Evolutionary conservation across 352 stramenopile genomes (phyloP), one percentile per base, ranked within the genome.

Genomic region (Globisporangium spinosum): DNA sequence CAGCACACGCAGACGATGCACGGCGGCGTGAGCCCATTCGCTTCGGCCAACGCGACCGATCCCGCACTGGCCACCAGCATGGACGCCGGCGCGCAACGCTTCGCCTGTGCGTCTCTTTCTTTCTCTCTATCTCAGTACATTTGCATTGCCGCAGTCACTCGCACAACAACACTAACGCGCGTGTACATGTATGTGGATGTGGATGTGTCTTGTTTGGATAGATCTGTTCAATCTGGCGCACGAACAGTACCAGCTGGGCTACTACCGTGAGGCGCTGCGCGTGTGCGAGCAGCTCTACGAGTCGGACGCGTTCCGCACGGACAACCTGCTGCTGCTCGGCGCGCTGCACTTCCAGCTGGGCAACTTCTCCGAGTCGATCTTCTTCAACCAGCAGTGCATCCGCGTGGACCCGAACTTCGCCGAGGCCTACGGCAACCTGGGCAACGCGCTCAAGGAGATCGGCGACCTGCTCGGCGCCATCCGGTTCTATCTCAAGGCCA

Each of bases 341-440:
- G 95, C 95, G 27, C 72, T 98, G 43, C 94, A 98, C 74, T 98
- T 98, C 67, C 93, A 98, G 67, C 77, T 98, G 0, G 84, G 90
- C 22, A 97, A 98, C 73, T 90, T 97, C 58, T 88, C 78, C 8
- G 93, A 98, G 67, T 88, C 80, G 67, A 97, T 98, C 58, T 98
- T 98, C 70, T 98, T 97, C 85, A 98, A 98, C 72, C 91, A 98
- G 73, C 91, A 98, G 67, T 95, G 87, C 68, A 97, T 98, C 61
- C 84, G 90, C 51, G 83, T 98, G 64, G 91, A 97, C 40, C 92
- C 93, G 3, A 80, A 89, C 68, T 97, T 97, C 69, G 92, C 92
- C 23, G 94, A 98, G 63, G 95, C 94, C 2, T 98, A 98, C 60
- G 88, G 83, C 47, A 98, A 98, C 66, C 77, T 98, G 29, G 95